Evolutionary conservation across 1,139 yeast species (phyloP), one percentile per base, ranked within the genome.

Genomic region (Suhomyces wounanorum): DNA sequence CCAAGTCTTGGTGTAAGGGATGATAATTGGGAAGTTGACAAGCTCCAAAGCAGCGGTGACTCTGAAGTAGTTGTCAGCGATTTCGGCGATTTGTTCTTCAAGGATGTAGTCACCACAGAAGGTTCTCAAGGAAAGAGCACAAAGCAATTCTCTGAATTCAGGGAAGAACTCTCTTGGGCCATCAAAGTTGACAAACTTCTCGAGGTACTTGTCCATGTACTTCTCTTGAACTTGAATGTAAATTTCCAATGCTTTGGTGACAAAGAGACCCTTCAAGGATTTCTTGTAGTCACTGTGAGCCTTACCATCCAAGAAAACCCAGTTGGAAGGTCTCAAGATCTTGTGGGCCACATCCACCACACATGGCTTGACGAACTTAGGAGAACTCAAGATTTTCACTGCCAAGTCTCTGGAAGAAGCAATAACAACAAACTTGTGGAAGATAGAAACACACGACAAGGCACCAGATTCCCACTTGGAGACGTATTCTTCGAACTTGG

Each of bases 271-370:
- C 67, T 94, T 94, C 64, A 94, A 77, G 17, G 96, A 85, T 66
- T 86, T 85, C 71, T 99, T 85, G 74, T 92, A 94, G 70, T 94
- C 99, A 54, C 85, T 83, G 65, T 94, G 99, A 31, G 84, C 95
- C 75, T 91, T 90, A 60, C 99, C 99, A 66, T 94, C 99, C 64
- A 91, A 74, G 69, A 94, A 94, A 45, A 94, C 99, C 99, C 99
- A 94, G 76, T 92, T 94, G 47, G 94, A 79, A 43, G 98, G 97
- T 70, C 98, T 83, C 64, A 94, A 77, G 60, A 94, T 89, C 73
- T 92, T 94, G 59, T 84, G 78, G 18, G 98, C 99, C 50, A 91
- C 98, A 66, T 94, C 99, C 57, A 94, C 99, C 54, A 94, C 96
- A 76, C 99, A 94, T 8, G 99, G 99, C 69, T 91, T 91, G 53